Conservation (phyloP, 306 rosid genomes). For the Cucurbita moschata region DNA sequence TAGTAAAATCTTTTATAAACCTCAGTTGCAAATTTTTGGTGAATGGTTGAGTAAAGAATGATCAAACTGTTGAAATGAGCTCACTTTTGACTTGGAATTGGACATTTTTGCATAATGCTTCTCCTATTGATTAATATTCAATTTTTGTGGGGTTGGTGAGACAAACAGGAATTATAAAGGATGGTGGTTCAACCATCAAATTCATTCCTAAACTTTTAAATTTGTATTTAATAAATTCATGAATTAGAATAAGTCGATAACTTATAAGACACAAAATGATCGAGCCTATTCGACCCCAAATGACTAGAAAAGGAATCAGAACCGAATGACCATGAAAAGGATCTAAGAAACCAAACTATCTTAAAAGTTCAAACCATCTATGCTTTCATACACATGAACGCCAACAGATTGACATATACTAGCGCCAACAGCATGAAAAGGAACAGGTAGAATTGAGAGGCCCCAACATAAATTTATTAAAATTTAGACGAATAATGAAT, state of each 20-base stretch:
- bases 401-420: not conserved
- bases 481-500: not conserved
- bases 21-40: not conserved
- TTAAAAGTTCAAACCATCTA: not conserved
- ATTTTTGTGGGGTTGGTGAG: conserved; percentile 3
- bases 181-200: not conserved
- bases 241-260: not conserved
- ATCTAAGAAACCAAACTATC: not conserved
- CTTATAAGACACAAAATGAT: too few species aligned
- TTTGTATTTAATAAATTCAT: too few species aligned
- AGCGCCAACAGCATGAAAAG: not conserved
- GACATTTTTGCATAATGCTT: not conserved
- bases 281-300: too few species aligned
- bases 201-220: too few species aligned
- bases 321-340: too few species aligned
- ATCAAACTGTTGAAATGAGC: too few species aligned
- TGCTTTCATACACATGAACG: not conserved
- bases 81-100: not conserved
- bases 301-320: not conserved
- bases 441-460: not conserved
- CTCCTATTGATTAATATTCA: not conserved
- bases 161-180: not conserved
- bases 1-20: not conserved
- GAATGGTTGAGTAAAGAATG: not conserved
- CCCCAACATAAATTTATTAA: not conserved